phyloP scores from a whole-genome alignment of 108 stramenopile genomes.

The Schizochytrium sp. region DNA sequence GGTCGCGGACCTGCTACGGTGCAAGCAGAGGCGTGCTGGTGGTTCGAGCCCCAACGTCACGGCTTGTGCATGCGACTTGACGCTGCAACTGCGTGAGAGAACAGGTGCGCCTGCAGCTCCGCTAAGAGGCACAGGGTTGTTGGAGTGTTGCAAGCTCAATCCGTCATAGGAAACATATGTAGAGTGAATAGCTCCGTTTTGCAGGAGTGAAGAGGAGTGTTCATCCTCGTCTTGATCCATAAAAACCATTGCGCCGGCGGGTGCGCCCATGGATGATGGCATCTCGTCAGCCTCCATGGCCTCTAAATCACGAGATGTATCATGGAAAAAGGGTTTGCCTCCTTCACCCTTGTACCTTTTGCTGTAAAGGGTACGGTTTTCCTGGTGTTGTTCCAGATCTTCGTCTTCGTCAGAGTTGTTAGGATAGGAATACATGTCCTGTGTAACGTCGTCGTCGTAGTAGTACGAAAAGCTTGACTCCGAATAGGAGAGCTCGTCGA shows the following conservation, averaged over 20 bases:
- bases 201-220: no score
- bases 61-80: background rate
- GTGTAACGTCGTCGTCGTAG: no score
- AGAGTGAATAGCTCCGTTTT: no score
- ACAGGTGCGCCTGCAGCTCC: background rate
- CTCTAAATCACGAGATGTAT: background rate
- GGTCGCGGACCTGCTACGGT: conserved; percentile 1
- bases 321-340: no score
- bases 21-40: background rate
- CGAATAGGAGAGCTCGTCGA: background rate
- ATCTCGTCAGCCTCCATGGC: conserved; percentile 25
- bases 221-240: background rate
- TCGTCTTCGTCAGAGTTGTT: background rate
- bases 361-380: background rate
- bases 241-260: background rate
- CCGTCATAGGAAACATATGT: no score
- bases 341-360: no score
- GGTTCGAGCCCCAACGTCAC: background rate
- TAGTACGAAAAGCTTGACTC: background rate
- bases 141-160: background rate
- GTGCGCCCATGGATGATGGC: background rate
- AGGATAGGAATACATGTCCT: no score
- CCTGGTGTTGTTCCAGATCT: background rate
- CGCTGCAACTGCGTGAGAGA: conserved; percentile 16
- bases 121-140: background rate